Evolutionary conservation across 352 stramenopile species (phyloP), one percentile per base, ranked within the genome.

Genomic region (Globisporangium mamillatum): DNA sequence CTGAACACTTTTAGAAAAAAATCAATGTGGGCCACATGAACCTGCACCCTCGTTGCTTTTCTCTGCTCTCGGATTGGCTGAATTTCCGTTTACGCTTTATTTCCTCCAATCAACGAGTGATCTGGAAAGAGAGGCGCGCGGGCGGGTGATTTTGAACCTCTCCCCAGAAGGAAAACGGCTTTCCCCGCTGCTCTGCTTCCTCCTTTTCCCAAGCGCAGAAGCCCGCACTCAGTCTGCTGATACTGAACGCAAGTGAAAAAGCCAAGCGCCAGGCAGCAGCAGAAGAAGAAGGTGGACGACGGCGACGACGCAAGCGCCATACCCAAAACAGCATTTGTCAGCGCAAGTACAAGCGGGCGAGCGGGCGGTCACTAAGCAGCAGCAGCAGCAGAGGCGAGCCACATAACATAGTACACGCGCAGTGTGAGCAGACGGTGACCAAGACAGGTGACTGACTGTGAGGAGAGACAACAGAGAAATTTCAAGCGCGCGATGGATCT

Each of bases 211-310:
- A 24, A 52, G 44, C 22, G 44, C 44, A 6, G 24, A 59, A 27
- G 32, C 53, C 7, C 53, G 22, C 54, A 38, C 16, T 58, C 36
- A 41, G 4, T 12, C 36, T 41, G 36, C 27, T 60, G 54, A 60
- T 60, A 60, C 54, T 60, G 54, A 60, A 60, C 54, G 27, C 54
- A 60, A 60, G 54, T 60, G 54, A 60, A 59, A 41, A 59, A 57
- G 52, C 22, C 7, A 25, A 24, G 4, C 6, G 34, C 25, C 12
- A 38, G 53, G 41, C 41, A 50, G 41, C 41, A 48, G 55, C 27
- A 32, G 27, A 9, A 8, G 38, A 4, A 46, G 38, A 46, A 46
- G 12, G 55, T 20, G 54, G 29, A 58, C 24, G 24, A 60, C 53
- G 16, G 24, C 53, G 54, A 20, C 22, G 50, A 60, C 54, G 7